A percentile compares a stretch with the other conserved stretches of the same genome.
phyloP scores from a whole-genome alignment of 306 rosid species.

The Trifolium fragiferum region DNA sequence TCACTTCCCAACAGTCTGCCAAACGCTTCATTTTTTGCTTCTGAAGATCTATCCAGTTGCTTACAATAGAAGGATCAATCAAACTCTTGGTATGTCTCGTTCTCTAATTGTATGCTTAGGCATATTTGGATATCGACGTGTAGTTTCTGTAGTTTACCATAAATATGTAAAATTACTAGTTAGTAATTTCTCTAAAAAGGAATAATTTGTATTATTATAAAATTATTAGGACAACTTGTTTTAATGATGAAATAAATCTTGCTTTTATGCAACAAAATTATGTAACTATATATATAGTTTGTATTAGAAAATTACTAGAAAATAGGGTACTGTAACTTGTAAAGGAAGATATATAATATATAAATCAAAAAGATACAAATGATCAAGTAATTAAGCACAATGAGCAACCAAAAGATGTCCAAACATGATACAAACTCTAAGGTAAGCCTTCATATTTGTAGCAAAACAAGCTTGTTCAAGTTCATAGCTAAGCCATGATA shows the following conservation, averaged over 20 bases:
- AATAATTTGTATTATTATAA: not conserved
- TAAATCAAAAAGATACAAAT: too few species aligned
- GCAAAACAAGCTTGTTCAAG: too few species aligned
- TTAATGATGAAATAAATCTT: not conserved
- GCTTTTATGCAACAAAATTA: not conserved
- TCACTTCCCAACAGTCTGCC: slow-evolving; percentile 83
- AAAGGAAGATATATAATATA: not conserved
- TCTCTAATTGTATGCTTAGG: slow-evolving; percentile 10
- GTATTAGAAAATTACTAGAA: not conserved
- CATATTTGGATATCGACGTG: slow-evolving; percentile 5
- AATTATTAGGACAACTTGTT: not conserved
- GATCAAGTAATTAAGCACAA: too few species aligned
- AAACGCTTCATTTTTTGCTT: slow-evolving; percentile 78
- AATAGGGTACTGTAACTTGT: not conserved
- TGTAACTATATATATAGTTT: not conserved
- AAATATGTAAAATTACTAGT: not conserved
- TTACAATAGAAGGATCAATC: slow-evolving; percentile 67
- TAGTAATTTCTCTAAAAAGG: not conserved
- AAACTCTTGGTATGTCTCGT: slow-evolving; percentile 60
- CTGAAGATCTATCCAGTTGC: slow-evolving; percentile 65
- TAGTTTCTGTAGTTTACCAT: not conserved
- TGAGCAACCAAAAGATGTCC: too few species aligned
- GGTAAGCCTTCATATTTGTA: not conserved
- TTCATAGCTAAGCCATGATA: too few species aligned
- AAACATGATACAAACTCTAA: too few species aligned